These are phyloP conservation scores for Penicillium sumatraense DNA, from an alignment of 2,329 filamentous ascomycete species.

Conservation along the genomic window DNA sequence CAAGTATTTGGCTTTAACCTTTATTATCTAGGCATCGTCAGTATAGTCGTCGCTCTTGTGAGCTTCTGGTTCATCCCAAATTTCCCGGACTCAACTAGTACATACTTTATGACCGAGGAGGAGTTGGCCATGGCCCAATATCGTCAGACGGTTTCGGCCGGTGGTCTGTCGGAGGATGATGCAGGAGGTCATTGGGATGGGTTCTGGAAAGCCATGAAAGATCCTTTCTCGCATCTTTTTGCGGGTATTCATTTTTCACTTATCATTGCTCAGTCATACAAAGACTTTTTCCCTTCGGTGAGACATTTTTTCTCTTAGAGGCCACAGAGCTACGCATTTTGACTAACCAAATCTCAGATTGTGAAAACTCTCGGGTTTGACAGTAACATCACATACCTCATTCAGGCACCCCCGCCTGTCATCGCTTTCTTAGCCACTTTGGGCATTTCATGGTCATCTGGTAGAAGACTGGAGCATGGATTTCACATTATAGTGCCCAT, in stretches of 20 bases:
- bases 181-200: neutral
- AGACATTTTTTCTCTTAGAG: neutral
- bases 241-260: neutral
- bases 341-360: neutral
- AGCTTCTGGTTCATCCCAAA: slow-evolving; percentile 1
- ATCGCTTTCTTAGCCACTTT: neutral
- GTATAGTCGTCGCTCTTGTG: neutral
- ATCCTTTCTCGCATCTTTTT: neutral
- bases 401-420: neutral
- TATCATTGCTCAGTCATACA: neutral
- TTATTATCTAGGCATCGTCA: neutral
- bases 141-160: neutral
- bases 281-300: neutral
- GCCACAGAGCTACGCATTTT: neutral
- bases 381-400: slow-evolving; percentile 1
- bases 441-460: neutral
- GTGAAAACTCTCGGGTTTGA: neutral
- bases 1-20: neutral
- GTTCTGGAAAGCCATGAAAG: neutral
- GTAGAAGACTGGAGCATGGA: neutral
- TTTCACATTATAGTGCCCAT: neutral
- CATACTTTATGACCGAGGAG: neutral
- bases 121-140: neutral
- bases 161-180: neutral
- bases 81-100: neutral